Conservation (phyloP, 108 stramenopile genomes). For the Pseudonitzschia multiseries region DNA sequence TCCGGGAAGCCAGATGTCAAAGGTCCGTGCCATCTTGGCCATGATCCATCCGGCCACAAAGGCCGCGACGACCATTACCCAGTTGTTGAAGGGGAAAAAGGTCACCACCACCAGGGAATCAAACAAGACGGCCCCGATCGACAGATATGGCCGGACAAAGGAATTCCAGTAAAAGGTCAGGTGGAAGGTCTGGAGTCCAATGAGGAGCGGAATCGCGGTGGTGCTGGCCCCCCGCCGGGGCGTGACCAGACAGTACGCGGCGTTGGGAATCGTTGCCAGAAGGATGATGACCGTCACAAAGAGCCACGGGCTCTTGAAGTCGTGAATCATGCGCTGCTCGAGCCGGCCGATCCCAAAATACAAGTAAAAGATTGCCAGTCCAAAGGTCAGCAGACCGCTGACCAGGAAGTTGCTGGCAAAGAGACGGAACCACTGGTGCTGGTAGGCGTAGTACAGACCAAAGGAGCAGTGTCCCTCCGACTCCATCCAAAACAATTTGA, state of each 20-base stretch:
- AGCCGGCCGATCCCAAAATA: slow-evolving; percentile 3
- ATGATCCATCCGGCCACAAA: slow-evolving; percentile 12
- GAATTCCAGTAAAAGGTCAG: slow-evolving; percentile 14
- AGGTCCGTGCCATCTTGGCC: slow-evolving; percentile 6
- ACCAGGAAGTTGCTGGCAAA: slow-evolving; percentile 45
- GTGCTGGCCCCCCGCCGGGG: slow-evolving; percentile 7
- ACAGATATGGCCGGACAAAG: background rate
- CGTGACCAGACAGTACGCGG: slow-evolving; percentile 7
- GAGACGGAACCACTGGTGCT: slow-evolving; percentile 41
- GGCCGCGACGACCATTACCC: slow-evolving; percentile 28
- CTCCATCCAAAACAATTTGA: slow-evolving; percentile 42
- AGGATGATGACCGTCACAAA: slow-evolving; percentile 11
- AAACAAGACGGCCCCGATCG: slow-evolving; percentile 7
- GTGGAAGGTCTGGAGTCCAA: slow-evolving; percentile 15
- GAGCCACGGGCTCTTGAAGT: slow-evolving; percentile 6
- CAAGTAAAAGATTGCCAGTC: slow-evolving; percentile 18
- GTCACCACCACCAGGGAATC: slow-evolving; percentile 12
- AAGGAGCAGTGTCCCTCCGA: slow-evolving; percentile 56
- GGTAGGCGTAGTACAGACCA: slow-evolving; percentile 55
- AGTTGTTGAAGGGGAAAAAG: slow-evolving; percentile 34
- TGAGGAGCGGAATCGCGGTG: slow-evolving; percentile 5
- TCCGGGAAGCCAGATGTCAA: slow-evolving; percentile 16
- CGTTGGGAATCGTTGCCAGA: slow-evolving; percentile 15
- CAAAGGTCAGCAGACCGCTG: slow-evolving; percentile 43
- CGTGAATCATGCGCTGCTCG: slow-evolving; percentile 13